Evolutionary conservation across 495 filamentous ascomycete species (phyloP).

Genomic region (Xylaria grammica): DNA sequence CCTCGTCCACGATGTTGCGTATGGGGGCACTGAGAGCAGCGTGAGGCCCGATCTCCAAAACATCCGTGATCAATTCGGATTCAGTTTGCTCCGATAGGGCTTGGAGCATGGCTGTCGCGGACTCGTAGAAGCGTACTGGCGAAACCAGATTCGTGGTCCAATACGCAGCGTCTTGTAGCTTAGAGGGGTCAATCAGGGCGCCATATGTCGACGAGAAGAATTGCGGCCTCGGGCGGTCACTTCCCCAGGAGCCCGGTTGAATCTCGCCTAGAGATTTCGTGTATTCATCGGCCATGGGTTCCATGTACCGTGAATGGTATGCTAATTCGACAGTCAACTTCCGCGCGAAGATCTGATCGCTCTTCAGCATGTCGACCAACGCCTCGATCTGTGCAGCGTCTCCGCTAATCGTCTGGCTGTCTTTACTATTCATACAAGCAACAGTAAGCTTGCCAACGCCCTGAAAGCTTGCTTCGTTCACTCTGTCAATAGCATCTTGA

Average conservation of each 20-base stretch:
- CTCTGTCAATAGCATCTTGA: neutral
- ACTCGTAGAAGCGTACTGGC: conserved; percentile 45
- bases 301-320: conserved; percentile 41
- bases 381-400: conserved; percentile 36
- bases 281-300: conserved; percentile 33
- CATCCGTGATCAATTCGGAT: neutral
- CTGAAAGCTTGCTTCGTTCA: neutral
- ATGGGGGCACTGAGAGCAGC: conserved; percentile 51
- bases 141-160: conserved; percentile 47
- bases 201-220: conserved; percentile 34
- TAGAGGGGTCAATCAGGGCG: conserved; percentile 16
- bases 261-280: neutral
- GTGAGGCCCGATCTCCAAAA: conserved; percentile 24
- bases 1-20: conserved; percentile 44
- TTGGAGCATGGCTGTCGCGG: conserved; percentile 28
- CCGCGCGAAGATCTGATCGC: conserved; percentile 27
- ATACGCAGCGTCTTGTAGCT: conserved; percentile 31
- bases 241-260: neutral
- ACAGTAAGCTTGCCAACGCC: conserved; percentile 26
- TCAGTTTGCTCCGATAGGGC: neutral
- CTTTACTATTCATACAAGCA: conserved; percentile 52
- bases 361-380: neutral
- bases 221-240: neutral
- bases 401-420: conserved; percentile 48
- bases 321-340: conserved; percentile 34